Evolutionary conservation across 2,329 filamentous ascomycete genomes (phyloP).

Genomic region (Aspergillus chevalieri): DNA sequence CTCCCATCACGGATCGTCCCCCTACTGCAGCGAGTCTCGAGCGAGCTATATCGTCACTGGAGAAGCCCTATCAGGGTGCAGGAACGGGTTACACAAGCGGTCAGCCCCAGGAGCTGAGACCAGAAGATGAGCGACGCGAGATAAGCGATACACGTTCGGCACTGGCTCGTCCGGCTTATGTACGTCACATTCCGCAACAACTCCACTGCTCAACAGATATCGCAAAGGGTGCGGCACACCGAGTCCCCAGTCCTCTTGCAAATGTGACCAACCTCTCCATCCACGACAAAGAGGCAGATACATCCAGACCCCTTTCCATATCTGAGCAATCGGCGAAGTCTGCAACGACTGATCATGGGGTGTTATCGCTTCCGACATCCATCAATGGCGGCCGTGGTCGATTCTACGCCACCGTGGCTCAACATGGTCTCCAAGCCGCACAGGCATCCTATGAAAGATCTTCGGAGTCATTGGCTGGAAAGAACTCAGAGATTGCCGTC

Average conservation of each 20-base stretch:
- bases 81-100: slow-evolving; percentile 5
- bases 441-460: slow-evolving; percentile 1
- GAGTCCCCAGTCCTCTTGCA: background rate
- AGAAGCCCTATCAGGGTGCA: background rate
- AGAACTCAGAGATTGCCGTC: slow-evolving; percentile 13
- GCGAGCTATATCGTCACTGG: slow-evolving; percentile 5
- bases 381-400: slow-evolving; percentile 1
- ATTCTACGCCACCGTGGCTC: slow-evolving; percentile 5
- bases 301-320: background rate
- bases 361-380: background rate
- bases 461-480: slow-evolving; percentile 13
- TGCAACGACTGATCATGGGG: background rate
- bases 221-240: background rate
- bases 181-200: background rate
- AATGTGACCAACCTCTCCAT: background rate
- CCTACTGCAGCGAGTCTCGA: slow-evolving; percentile 5
- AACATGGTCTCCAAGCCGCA: background rate
- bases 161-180: background rate
- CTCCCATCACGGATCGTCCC: slow-evolving; percentile 8
- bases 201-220: background rate
- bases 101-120: background rate
- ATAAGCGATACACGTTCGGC: background rate
- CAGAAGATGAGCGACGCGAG: background rate
- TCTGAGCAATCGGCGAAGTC: background rate
- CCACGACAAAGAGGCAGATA: background rate